Conservation (phyloP, 2,329 filamentous ascomycete genomes). For the Emergomyces pasteurianus region DNA sequence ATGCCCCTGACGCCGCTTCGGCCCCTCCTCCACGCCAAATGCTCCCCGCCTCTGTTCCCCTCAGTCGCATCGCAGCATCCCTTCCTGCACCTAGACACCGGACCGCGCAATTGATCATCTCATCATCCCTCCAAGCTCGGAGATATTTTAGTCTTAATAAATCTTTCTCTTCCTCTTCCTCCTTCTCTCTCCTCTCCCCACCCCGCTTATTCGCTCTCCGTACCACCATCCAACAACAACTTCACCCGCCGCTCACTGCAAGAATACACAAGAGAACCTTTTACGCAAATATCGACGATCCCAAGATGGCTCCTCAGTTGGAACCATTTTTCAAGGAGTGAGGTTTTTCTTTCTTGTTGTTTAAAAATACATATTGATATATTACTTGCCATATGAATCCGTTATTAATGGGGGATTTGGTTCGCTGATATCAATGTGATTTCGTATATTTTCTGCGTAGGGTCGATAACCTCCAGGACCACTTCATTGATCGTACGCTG, state of each 20-base stretch:
- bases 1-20: background rate
- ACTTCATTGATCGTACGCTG: conserved; percentile 66
- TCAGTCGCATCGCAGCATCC: conserved; percentile 8
- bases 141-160: background rate
- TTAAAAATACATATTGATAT: background rate
- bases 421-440: background rate
- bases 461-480: conserved; percentile 64
- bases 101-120: background rate
- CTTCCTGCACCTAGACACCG: background rate
- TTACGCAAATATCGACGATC: conserved; percentile 35
- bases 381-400: background rate
- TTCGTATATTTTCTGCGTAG: conserved; percentile 12
- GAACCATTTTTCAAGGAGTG: conserved; percentile 82
- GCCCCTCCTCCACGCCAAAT: background rate
- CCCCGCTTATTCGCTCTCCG: background rate
- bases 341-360: conserved; percentile 13
- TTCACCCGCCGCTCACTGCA: background rate
- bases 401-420: background rate
- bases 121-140: background rate
- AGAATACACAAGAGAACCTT: conserved; percentile 19
- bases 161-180: background rate
- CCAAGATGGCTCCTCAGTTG: conserved; percentile 78
- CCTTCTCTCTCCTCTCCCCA: background rate
- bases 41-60: conserved; percentile 13
- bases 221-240: background rate